Evolutionary conservation across 1,284 basidiomycete genomes (phyloP).

Genomic region (Ganoderma sinense): DNA sequence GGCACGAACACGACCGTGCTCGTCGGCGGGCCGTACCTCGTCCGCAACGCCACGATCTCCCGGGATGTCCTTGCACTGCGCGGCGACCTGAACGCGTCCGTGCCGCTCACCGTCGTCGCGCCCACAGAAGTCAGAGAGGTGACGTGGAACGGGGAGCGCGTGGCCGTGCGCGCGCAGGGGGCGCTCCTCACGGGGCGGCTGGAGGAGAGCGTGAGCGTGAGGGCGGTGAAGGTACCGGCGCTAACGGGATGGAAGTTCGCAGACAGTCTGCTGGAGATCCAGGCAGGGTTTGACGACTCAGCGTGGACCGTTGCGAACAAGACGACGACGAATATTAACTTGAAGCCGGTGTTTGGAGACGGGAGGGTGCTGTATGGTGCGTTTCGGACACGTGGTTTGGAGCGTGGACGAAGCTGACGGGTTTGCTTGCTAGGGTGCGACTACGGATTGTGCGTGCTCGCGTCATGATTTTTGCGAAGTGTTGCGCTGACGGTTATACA

Average conservation of each 20-base stretch:
- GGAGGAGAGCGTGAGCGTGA: slow-evolving; percentile 20
- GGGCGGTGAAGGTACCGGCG: slow-evolving; percentile 41
- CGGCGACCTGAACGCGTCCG: slow-evolving; percentile 55
- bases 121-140: slow-evolving; percentile 57
- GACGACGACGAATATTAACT: slow-evolving; percentile 74
- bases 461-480: neutral
- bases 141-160: slow-evolving; percentile 73
- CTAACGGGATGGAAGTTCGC: slow-evolving; percentile 73
- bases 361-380: slow-evolving; percentile 72
- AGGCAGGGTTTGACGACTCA: slow-evolving; percentile 61
- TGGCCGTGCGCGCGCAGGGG: slow-evolving; percentile 43
- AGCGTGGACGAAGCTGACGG: neutral
- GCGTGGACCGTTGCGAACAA: slow-evolving; percentile 72
- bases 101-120: slow-evolving; percentile 57
- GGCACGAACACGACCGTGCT: slow-evolving; percentile 60
- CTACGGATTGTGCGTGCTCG: slow-evolving; percentile 75
- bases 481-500: slow-evolving; percentile 36
- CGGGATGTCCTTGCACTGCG: slow-evolving; percentile 47
- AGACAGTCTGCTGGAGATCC: slow-evolving; percentile 77
- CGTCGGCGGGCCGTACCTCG: slow-evolving; percentile 64
- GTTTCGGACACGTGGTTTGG: neutral
- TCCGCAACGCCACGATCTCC: slow-evolving; percentile 56
- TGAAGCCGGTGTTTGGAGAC: slow-evolving; percentile 76
- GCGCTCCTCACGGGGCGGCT: slow-evolving; percentile 38
- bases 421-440: slow-evolving; percentile 58